Evolutionary conservation across 23 red algal genomes (phyloP).

Genomic region (Cyanidioschyzon merolae): DNA sequence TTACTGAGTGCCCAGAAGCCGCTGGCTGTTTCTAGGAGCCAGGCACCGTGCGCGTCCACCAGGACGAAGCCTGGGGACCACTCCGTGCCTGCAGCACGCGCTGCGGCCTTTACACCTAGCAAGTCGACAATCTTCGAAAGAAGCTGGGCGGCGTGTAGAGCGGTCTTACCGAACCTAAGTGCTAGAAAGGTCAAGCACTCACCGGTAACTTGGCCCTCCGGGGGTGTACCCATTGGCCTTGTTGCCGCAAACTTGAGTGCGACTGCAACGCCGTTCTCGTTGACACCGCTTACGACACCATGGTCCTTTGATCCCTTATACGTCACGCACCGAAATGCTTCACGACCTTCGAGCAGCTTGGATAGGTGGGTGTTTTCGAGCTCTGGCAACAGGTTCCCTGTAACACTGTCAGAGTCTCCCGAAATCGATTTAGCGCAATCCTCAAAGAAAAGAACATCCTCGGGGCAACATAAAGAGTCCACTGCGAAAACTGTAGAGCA

Average conservation of each 20-base stretch:
- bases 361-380: background rate
- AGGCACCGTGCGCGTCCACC: background rate
- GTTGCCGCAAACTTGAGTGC: background rate
- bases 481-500: background rate
- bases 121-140: background rate
- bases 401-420: background rate
- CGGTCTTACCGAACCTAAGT: background rate
- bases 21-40: background rate
- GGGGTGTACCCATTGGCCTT: background rate
- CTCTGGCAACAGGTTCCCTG: background rate
- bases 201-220: background rate
- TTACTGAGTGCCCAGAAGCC: background rate
- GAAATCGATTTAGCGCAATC: background rate
- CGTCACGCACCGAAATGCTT: background rate
- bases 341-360: background rate
- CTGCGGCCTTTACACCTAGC: background rate
- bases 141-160: background rate
- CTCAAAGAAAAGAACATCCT: background rate
- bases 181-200: background rate
- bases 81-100: background rate
- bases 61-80: constrained; percentile 1
- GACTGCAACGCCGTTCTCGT: constrained; percentile 4
- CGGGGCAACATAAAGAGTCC: background rate
- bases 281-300: background rate
- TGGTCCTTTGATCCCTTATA: background rate